Evolutionary conservation across 805 yeast genomes (phyloP), one percentile per base, ranked within the genome.

Genomic region (Cyberlindnera mycetangii): DNA sequence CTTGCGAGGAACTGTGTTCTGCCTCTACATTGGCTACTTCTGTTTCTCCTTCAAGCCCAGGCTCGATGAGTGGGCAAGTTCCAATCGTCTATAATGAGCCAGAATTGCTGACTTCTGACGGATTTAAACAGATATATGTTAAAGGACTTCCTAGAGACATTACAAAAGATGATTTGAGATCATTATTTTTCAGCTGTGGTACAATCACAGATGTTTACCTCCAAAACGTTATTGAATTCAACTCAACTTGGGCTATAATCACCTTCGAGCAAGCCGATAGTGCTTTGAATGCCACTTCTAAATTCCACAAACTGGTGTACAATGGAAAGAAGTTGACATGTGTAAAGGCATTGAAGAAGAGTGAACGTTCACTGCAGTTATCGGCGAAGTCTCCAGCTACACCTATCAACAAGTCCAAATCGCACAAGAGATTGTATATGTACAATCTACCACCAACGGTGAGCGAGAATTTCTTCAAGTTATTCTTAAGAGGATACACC

Each of bases 201-300:
- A 63, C 64, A 4, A 70, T 85, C 27, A 76, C 72, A 18, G 69
- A 76, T 1, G 67, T 78, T 11, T 78, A 72, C 42, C 65, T 81
- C 54, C 87, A 88, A 2, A 56, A 61, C 14, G 59, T 63, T 15
- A 62, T 60, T n/a, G 61, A 54, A 34, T 59, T 50, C 36, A 57
- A 53, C 14, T 55, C 61, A 1, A 53, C 53, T 31, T 76, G 75
- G 61, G 82, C 78, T 0, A 77, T 73, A 47, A 65, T 81, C 24
- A 74, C 74, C 18, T 80, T 72, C 55, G 60, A 62, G 19, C 59
- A 55, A 19, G 73, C 71, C 50, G 66, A 66, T n/a, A 72, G 71
- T 50, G 76, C 81, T 1, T 53, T 74, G 20, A 59, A 56, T 16
- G 76, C 81, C 7, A 67, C 75, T 16, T 51, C 61, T 18, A 45